These are phyloP conservation scores for Dioszegia crocea DNA, from an alignment of 768 basidiomycete genomes.

Conservation along the genomic window DNA sequence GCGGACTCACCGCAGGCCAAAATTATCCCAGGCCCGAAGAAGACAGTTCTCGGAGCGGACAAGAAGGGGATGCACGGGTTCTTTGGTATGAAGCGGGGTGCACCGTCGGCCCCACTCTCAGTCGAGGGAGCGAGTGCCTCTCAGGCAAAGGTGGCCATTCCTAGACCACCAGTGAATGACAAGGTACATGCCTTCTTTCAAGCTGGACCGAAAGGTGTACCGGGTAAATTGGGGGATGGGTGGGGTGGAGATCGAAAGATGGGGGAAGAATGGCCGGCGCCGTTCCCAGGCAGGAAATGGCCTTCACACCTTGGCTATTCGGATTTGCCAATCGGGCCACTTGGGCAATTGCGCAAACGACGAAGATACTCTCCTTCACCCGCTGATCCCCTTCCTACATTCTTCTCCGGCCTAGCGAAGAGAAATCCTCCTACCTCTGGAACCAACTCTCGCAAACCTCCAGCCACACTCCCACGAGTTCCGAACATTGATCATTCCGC, in stretches of 20 bases:
- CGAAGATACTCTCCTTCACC: background rate
- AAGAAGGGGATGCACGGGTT: slow-evolving; percentile 31
- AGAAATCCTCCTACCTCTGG: too few relatives aligned
- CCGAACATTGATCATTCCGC: slow-evolving; percentile 25
- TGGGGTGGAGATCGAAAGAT: slow-evolving; percentile 34
- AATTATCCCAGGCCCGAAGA: slow-evolving; percentile 7
- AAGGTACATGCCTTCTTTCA: slow-evolving; percentile 34
- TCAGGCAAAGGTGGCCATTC: background rate
- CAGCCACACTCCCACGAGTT: too few relatives aligned
- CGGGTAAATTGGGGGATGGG: slow-evolving; percentile 22
- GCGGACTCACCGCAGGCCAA: background rate
- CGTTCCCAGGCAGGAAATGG: slow-evolving; percentile 24
- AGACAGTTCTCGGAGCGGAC: slow-evolving; percentile 33
- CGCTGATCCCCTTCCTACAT: background rate
- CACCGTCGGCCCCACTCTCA: background rate
- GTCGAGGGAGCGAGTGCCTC: background rate
- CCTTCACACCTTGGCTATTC: slow-evolving; percentile 6
- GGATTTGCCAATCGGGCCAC: background rate
- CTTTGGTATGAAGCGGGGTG: slow-evolving; percentile 18
- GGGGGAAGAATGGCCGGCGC: slow-evolving; percentile 33
- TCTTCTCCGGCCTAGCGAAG: too few relatives aligned
- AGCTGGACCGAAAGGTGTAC: slow-evolving; percentile 5
- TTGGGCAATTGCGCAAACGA: background rate
- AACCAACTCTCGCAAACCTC: too few relatives aligned
- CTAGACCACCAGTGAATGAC: background rate